Percentiles rank a stretch among this genome's conserved stretches.
Evolutionary conservation across 1,139 yeast genomes (phyloP).

Genomic region (Candida sp.): DNA sequence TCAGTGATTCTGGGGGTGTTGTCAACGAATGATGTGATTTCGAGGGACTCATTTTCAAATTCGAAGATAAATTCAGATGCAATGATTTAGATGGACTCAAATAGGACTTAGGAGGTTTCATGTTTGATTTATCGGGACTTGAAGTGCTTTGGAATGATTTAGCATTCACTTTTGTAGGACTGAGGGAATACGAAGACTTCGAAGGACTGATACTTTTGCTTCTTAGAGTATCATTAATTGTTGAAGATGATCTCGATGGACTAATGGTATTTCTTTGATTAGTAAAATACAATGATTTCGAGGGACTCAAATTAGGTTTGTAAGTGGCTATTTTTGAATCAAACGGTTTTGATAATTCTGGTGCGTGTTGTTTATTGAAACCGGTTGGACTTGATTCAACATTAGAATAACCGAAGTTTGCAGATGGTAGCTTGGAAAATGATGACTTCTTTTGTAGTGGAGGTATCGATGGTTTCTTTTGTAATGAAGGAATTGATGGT

Average conservation of each 20-base stretch:
- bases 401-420: slow-evolving; percentile 12
- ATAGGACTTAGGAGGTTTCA: not conserved
- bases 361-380: slow-evolving; percentile 9
- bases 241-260: slow-evolving; percentile 1
- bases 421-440: slow-evolving; percentile 4
- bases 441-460: no score
- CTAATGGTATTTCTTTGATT: not conserved
- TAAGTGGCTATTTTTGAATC: slow-evolving; percentile 2
- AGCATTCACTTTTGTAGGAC: not conserved
- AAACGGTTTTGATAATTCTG: not conserved
- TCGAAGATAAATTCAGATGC: slow-evolving; percentile 3
- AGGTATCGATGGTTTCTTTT: no score
- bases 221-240: slow-evolving; percentile 1
- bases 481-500: no score
- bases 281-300: slow-evolving; percentile 4
- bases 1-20: not conserved
- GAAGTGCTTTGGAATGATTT: not conserved
- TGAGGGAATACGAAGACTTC: not conserved
- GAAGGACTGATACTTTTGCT: slow-evolving; percentile 4
- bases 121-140: slow-evolving; percentile 3
- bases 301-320: slow-evolving; percentile 14
- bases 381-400: slow-evolving; percentile 11
- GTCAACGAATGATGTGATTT: not conserved
- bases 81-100: slow-evolving; percentile 4
- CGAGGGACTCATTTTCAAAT: not conserved